Conservation (phyloP, 2,329 filamentous ascomycete genomes). For the Furcasterigmium sp. region DNA sequence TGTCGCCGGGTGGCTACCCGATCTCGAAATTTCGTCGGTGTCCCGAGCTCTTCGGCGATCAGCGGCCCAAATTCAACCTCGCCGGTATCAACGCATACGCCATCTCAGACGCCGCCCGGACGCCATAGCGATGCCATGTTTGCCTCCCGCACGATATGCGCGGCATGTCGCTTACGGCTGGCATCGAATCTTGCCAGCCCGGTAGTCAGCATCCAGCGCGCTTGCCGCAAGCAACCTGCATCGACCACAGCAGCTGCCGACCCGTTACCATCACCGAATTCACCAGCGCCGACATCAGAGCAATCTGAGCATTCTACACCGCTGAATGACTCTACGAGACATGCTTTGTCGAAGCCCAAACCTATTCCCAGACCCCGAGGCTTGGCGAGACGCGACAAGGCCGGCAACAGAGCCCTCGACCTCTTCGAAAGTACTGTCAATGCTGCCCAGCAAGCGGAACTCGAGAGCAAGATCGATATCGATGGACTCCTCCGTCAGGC, state of each 20-base stretch:
- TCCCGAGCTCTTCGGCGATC: too few species aligned
- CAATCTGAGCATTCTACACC: too few species aligned
- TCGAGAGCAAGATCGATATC: background rate
- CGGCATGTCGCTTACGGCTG: constrained; percentile 21
- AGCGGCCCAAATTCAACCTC: too few species aligned
- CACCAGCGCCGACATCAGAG: background rate
- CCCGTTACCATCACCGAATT: background rate
- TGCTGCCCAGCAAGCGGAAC: background rate
- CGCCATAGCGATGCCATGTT: constrained; percentile 19
- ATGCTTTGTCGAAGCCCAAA: too few species aligned
- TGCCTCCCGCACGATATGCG: constrained; percentile 26
- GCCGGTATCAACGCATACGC: too few species aligned
- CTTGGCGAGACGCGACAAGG: background rate
- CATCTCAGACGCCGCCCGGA: too few species aligned
- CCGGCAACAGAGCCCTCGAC: constrained; percentile 7
- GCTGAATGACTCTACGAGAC: too few species aligned
- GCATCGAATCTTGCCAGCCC: background rate
- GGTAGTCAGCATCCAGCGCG: background rate
- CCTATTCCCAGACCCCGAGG: too few species aligned
- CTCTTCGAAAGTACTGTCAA: constrained; percentile 12
- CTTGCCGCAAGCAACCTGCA: background rate
- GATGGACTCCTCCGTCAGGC: constrained; percentile 2
- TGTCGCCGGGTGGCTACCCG: too few species aligned
- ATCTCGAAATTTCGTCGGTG: too few species aligned
- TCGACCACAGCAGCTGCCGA: background rate